Evolutionary conservation across 805 yeast genomes (phyloP), one percentile per base, ranked within the genome.

Genomic region (Candida gorgasii): DNA sequence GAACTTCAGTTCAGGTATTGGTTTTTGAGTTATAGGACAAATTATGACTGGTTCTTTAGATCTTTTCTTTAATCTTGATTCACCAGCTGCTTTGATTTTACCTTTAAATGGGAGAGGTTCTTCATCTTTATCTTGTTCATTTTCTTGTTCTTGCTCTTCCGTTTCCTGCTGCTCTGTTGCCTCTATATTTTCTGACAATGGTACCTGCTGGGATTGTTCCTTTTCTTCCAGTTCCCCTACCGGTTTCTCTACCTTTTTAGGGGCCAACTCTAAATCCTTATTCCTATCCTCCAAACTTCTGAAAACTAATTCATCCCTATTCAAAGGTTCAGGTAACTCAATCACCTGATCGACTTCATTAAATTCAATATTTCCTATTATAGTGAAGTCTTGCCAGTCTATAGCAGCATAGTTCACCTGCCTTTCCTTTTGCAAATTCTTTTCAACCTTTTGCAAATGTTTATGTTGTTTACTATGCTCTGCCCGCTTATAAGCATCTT

Each of bases 301-400:
- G 48, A 72, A 76, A 49, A 84, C 76, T 15, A 86, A 62, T 23
- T 82, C 84, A 7, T 78, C 73, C 35, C 83, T 64, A 3, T 72
- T 66, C 39, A 84, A 57, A 0, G 95, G 87, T 8, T 57, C 52
- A 0, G 77, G 71, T 39, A 82, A 63, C 39, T 80, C 84, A 4
- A 78, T 72, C 8, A 74, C 77, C 45, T 73, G 70, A 58, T 83
- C 89, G 5, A 78, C 61, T 2, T 79, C 80, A 12, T 78, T 78
- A 50, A 89, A 84, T 37, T 74, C 80, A 11, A 89, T 70, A 2
- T 83, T 79, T 38, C 82, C 88, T 6, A 87, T 84, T 13, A 87
- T 70, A 2, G 74, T 70, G 56, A 90, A 92, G 48, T 86, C 87
- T 43, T 82, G 82, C 99, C 99, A 92, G 62, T 90, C 89, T 16